Conservation (phyloP, 768 basidiomycete species). For the Epithele typhae region DNA sequence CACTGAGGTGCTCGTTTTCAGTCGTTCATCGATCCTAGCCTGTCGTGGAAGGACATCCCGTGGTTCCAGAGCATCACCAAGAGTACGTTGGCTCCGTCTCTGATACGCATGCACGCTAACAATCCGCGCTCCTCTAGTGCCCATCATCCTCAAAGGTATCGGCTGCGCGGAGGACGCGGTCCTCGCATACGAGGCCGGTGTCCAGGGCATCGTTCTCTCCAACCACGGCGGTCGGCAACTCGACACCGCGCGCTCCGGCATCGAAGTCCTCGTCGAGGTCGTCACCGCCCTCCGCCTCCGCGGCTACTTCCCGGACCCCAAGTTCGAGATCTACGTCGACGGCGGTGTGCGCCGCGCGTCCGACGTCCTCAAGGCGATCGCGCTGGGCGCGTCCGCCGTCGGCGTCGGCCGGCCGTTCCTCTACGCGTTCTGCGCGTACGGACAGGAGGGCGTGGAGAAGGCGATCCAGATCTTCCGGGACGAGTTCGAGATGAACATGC, state of each 20-base stretch:
- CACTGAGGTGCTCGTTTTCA: constrained; percentile 34
- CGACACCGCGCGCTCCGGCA: constrained; percentile 80
- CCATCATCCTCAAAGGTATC: constrained; percentile 86
- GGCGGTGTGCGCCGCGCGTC: constrained; percentile 88
- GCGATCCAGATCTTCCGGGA: constrained; percentile 76
- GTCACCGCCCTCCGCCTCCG: constrained; percentile 61
- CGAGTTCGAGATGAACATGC: constrained; percentile 97
- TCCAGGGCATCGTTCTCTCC: constrained; percentile 78
- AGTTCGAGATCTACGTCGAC: constrained; percentile 83
- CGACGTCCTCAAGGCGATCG: constrained; percentile 82
- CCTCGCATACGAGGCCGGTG: constrained; percentile 71
- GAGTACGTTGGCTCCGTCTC: constrained; percentile 28
- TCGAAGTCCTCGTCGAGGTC: constrained; percentile 90
- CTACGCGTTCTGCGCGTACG: constrained; percentile 84
- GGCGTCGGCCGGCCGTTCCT: constrained; percentile 82
- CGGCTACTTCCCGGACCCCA: constrained; percentile 67
- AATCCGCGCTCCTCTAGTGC: constrained; percentile 48
- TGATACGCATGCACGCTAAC: not conserved
- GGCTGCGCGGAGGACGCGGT: constrained; percentile 82
- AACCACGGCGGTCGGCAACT: constrained; percentile 73
- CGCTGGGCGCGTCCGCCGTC: constrained; percentile 80
- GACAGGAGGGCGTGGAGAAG: constrained; percentile 76
- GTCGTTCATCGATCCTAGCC: constrained; percentile 92
- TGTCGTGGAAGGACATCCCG: constrained; percentile 81
- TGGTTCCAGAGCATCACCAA: constrained; percentile 61